A percentile compares a stretch with the other conserved stretches of the same genome.
Conservation (phyloP, 2,329 filamentous ascomycete genomes). For the Grosmannia serpens region DNA sequence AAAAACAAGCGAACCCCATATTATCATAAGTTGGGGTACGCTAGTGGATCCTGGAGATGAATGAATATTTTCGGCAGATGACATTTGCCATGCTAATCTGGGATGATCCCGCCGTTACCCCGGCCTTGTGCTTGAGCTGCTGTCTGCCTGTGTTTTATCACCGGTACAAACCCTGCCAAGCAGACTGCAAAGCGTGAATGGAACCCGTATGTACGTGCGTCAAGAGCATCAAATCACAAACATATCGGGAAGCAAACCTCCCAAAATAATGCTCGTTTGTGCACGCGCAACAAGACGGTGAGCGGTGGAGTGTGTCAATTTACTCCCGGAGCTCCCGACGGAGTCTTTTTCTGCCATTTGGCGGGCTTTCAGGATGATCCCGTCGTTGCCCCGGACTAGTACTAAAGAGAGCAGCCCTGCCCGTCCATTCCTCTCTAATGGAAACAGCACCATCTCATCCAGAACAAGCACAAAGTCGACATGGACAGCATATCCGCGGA, state of each 20-base stretch:
- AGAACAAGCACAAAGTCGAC: not conserved
- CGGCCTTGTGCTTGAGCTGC: not conserved
- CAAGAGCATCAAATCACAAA: no score
- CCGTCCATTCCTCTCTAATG: not conserved
- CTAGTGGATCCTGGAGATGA: not conserved
- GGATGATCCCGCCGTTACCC: not conserved
- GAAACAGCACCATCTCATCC: not conserved
- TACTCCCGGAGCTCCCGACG: not conserved
- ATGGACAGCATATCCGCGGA: not conserved
- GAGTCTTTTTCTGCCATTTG: not conserved
- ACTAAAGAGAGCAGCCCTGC: not conserved
- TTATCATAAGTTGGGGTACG: no score
- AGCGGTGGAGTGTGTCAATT: not conserved
- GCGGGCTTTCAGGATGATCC: not conserved
- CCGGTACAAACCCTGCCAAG: not conserved
- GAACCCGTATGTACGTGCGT: no score
- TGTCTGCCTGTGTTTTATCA: not conserved
- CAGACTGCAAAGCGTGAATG: not conserved
- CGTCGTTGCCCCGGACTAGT: not conserved
- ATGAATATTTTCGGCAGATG: not conserved
- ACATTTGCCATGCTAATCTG: not conserved
- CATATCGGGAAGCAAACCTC: no score
- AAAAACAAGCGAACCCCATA: no score
- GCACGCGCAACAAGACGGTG: no score
- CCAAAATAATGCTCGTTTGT: no score